Conservation (phyloP, 179 eudicot genomes). For the Beta lomatogona region DNA sequence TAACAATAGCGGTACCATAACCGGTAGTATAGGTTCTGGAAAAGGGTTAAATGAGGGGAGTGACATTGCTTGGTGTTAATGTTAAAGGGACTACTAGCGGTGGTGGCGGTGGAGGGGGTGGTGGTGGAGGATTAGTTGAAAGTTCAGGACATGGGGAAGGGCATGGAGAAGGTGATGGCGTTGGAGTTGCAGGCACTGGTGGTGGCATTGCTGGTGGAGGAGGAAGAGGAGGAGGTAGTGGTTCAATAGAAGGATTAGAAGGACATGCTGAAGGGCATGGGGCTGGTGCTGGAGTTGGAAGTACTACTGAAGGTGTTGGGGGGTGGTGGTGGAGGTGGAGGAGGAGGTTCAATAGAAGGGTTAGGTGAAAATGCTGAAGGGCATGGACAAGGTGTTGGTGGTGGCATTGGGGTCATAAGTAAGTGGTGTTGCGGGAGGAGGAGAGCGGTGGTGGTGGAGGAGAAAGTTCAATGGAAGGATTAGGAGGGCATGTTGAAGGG, state of each 20-base stretch:
- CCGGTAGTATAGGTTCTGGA: background rate
- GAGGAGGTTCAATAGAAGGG: slow-evolving; percentile 8
- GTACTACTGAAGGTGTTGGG: background rate
- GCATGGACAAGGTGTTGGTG: background rate
- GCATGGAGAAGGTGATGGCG: background rate
- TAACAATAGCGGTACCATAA: background rate
- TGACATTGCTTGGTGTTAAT: background rate
- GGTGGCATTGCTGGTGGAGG: slow-evolving; percentile 11
- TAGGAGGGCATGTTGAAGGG: slow-evolving; percentile 4
- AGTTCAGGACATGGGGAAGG: slow-evolving; percentile 1
- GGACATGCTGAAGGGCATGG: slow-evolving; percentile 10
- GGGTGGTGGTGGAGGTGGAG: slow-evolving; percentile 7
- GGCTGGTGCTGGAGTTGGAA: slow-evolving; percentile 3
- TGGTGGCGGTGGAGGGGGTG: slow-evolving; percentile 32
- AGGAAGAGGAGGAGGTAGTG: slow-evolving; percentile 1
- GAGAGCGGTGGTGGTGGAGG: slow-evolving; percentile 8
- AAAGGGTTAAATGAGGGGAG: background rate
- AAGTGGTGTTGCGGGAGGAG: slow-evolving; percentile 5
- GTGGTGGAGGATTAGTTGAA: slow-evolving; percentile 13
- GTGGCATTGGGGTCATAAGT: background rate
- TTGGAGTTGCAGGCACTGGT: background rate
- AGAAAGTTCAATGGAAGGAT: background rate
- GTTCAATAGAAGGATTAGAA: background rate
- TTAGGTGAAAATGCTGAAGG: background rate
- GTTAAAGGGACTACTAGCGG: slow-evolving; percentile 18